Percentiles rank a stretch among this genome's conserved stretches.
Conservation (phyloP, 192 early-diverging fungal genomes). For the Diversispora eburnea region DNA sequence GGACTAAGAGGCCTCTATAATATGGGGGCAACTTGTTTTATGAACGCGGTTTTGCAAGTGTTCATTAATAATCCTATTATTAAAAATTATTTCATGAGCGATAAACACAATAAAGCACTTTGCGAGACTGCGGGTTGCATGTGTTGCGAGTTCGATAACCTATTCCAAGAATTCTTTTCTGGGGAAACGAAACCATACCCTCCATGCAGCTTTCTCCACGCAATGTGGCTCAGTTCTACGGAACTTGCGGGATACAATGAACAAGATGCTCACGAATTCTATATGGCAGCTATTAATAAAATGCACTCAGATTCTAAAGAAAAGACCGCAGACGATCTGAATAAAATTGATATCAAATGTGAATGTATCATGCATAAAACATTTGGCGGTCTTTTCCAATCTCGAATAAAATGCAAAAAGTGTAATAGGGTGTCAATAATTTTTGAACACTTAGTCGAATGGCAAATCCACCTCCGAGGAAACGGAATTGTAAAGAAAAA, state of each 20-base stretch:
- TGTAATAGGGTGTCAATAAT: slow-evolving; percentile 46
- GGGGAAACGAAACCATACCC: slow-evolving; percentile 71
- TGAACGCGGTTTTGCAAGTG: slow-evolving; percentile 90
- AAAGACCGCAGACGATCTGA: slow-evolving; percentile 28
- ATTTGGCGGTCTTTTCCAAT: slow-evolving; percentile 87
- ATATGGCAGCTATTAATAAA: slow-evolving; percentile 83
- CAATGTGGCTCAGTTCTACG: slow-evolving; percentile 85
- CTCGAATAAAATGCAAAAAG: slow-evolving; percentile 86
- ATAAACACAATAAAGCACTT: slow-evolving; percentile 68
- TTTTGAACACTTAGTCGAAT: slow-evolving; percentile 32
- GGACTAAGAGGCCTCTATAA: slow-evolving; percentile 88
- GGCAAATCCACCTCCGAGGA: neutral
- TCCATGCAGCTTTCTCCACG: slow-evolving; percentile 76
- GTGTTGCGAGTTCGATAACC: slow-evolving; percentile 87
- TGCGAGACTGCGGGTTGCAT: slow-evolving; percentile 74
- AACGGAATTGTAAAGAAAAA: slow-evolving; percentile 31
- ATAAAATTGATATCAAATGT: slow-evolving; percentile 51
- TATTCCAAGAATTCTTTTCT: slow-evolving; percentile 71
- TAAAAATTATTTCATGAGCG: slow-evolving; percentile 86
- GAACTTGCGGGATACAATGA: slow-evolving; percentile 90
- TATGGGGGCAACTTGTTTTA: slow-evolving; percentile 94
- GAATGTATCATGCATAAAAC: slow-evolving; percentile 85
- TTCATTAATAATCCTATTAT: slow-evolving; percentile 91
- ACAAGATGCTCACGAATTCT: slow-evolving; percentile 98
- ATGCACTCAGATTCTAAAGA: slow-evolving; percentile 69